phyloP scores from a whole-genome alignment of 225 moss, liverwort and hornwort species.

The Pseudoscleropodium purum region DNA sequence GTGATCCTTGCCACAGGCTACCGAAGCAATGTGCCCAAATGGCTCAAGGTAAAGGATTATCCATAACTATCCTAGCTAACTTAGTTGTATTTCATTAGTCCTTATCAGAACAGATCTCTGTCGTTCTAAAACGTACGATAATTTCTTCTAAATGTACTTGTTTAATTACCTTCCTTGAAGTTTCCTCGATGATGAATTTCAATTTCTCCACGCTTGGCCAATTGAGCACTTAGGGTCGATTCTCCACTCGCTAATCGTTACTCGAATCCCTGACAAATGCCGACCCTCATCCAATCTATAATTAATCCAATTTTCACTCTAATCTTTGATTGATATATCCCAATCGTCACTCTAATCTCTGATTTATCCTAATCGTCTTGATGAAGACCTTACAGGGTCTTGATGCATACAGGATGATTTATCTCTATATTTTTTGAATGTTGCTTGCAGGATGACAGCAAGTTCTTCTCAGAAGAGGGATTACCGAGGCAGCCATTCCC shows the following conservation, averaged over 20 bases:
- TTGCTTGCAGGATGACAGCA: conserved; percentile 13
- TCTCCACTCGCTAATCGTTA: neutral
- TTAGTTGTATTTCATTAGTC: neutral
- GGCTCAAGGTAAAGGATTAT: conserved; percentile 49
- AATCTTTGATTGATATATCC: too few relatives aligned
- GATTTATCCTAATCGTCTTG: neutral
- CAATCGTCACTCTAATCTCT: neutral
- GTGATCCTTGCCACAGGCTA: conserved; percentile 84
- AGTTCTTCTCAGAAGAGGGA: conserved; percentile 32
- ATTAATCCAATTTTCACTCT: neutral
- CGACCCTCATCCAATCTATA: neutral
- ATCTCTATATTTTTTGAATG: neutral
- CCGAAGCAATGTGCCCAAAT: conserved; percentile 78
- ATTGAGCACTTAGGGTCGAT: neutral
- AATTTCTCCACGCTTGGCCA: neutral
- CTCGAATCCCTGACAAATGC: neutral
- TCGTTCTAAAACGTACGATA: neutral
- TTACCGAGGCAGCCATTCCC: conserved; percentile 37
- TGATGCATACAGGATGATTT: neutral
- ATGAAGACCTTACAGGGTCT: neutral
- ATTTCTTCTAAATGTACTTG: neutral
- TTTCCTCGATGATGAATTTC: neutral
- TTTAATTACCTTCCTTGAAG: too few relatives aligned
- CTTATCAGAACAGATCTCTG: neutral
- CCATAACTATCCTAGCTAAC: neutral